A percentile compares a stretch with the other conserved stretches of the same genome.
phyloP scores from a whole-genome alignment of 2,329 filamentous ascomycete genomes.

The Cordyceps farinosa region DNA sequence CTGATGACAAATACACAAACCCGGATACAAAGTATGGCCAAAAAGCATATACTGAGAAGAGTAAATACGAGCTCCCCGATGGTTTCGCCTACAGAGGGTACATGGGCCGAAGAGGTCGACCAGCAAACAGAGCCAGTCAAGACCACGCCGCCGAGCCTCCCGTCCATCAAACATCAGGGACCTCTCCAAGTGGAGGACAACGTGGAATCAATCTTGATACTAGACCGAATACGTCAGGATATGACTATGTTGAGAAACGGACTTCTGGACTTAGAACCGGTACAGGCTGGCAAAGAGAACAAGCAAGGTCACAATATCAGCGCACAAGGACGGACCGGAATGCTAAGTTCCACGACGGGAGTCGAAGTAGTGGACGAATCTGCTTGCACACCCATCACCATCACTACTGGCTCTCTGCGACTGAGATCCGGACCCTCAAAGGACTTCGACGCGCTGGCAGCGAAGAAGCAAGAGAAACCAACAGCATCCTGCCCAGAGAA shows the following conservation, averaged over 20 bases:
- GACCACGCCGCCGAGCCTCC: background rate
- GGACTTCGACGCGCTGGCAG: background rate
- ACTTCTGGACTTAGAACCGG: background rate
- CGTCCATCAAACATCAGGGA: background rate
- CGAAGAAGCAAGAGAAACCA: background rate
- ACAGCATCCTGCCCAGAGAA: background rate
- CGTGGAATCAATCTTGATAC: background rate
- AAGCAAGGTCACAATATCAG: conserved; percentile 1
- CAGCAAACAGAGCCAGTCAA: background rate
- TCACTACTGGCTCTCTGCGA: conserved; percentile 54
- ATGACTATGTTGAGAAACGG: background rate
- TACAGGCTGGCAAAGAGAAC: background rate
- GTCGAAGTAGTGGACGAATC: conserved; percentile 28
- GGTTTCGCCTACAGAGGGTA: background rate
- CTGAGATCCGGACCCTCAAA: conserved; percentile 11
- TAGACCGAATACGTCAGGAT: background rate
- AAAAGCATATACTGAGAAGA: background rate
- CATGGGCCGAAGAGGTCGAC: background rate
- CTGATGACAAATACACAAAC: background rate
- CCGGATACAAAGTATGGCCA: background rate
- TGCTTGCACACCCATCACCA: conserved; percentile 60
- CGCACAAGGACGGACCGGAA: background rate
- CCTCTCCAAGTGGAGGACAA: background rate
- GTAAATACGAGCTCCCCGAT: background rate
- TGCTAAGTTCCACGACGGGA: conserved; percentile 12